Conservation (phyloP, 2,329 filamentous ascomycete species). For the Myotisia sp. region DNA sequence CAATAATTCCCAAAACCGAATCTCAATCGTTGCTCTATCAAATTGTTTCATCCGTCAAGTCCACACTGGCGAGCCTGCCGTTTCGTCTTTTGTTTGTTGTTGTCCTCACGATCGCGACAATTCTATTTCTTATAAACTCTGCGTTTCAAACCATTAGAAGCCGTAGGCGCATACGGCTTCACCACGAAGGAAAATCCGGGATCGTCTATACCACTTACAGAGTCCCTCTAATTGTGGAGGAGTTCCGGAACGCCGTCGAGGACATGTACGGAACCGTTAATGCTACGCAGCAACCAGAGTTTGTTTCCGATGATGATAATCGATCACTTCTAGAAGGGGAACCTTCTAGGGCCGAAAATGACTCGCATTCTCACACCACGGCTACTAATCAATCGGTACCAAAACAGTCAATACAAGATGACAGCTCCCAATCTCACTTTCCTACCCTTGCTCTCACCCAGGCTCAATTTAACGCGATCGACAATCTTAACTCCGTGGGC, state of each 20-base stretch:
- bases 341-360: slow-evolving; percentile 1
- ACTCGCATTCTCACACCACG: not conserved
- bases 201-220: slow-evolving; percentile 57
- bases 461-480: slow-evolving; percentile 74
- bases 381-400: slow-evolving; percentile 1
- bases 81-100: slow-evolving; percentile 50
- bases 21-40: slow-evolving; percentile 12
- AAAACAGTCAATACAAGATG: too few relatives aligned
- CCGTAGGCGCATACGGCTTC: slow-evolving; percentile 56
- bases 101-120: slow-evolving; percentile 59
- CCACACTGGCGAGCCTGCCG: slow-evolving; percentile 42
- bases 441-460: slow-evolving; percentile 60
- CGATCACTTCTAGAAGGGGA: slow-evolving; percentile 24
- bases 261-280: slow-evolving; percentile 62
- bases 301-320: slow-evolving; percentile 45
- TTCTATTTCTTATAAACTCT: slow-evolving; percentile 61
- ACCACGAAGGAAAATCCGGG: slow-evolving; percentile 57
- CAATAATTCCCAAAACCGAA: slow-evolving; percentile 19
- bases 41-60: slow-evolving; percentile 14
- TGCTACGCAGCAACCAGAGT: slow-evolving; percentile 54
- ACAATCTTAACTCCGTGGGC: slow-evolving; percentile 52
- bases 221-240: slow-evolving; percentile 60
- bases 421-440: too few relatives aligned
- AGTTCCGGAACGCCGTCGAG: slow-evolving; percentile 62
- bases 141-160: slow-evolving; percentile 64